These are phyloP conservation scores for Casuarina cunninghamiana DNA, from an alignment of 306 rosid genomes.

Conservation along the genomic window DNA sequence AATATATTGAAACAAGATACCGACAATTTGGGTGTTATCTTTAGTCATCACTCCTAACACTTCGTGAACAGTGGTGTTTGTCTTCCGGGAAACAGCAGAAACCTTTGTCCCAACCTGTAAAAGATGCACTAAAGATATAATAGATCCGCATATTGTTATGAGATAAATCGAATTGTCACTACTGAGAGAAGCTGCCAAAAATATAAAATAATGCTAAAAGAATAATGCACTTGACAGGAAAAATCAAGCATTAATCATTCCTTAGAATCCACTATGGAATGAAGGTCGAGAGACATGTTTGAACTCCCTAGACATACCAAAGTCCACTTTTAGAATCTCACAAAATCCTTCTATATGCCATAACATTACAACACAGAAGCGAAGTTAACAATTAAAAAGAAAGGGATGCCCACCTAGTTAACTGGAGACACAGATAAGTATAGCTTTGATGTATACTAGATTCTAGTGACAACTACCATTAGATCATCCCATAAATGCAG, in stretches of 20 bases:
- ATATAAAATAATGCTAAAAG: slow-evolving; percentile 1
- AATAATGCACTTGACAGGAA: not conserved
- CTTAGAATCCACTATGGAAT: not conserved
- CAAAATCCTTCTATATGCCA: too few species aligned
- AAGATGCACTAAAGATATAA: slow-evolving; percentile 18
- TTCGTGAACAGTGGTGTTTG: slow-evolving; percentile 96
- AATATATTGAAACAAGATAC: slow-evolving; percentile 35
- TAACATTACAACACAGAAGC: too few species aligned
- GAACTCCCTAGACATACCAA: not conserved
- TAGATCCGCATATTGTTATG: slow-evolving; percentile 7
- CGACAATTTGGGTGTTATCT: slow-evolving; percentile 84
- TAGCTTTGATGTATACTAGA: not conserved
- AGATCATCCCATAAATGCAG: not conserved
- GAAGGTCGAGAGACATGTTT: not conserved
- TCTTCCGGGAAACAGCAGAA: slow-evolving; percentile 93
- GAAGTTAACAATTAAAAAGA: not conserved
- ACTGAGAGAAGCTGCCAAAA: slow-evolving; percentile 15
- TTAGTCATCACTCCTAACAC: slow-evolving; percentile 85
- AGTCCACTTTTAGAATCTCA: not conserved
- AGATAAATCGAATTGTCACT: slow-evolving; percentile 5
- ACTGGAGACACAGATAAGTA: not conserved
- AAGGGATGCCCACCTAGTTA: not conserved
- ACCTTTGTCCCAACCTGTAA: slow-evolving; percentile 94
- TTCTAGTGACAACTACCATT: not conserved
- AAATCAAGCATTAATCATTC: not conserved